These are phyloP conservation scores for Cladochytrium replicatum DNA, from an alignment of 192 early-diverging fungal species.

Conservation along the genomic window DNA sequence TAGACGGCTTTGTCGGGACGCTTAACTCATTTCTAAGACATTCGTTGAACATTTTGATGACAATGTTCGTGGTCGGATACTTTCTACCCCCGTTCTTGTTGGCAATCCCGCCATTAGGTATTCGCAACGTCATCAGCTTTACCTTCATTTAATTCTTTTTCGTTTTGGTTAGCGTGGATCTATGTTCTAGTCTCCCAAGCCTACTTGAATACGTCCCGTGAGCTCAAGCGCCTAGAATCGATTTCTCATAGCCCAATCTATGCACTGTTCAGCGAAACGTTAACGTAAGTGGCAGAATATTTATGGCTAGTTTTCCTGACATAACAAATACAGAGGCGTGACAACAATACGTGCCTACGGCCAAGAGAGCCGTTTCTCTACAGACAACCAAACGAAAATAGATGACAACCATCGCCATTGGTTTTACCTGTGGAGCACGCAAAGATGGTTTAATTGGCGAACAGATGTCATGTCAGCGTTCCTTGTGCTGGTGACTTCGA, in stretches of 20 bases:
- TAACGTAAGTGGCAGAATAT: no score
- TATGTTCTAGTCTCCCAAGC: constrained; percentile 51
- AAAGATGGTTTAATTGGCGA: constrained; percentile 27
- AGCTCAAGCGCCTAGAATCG: constrained; percentile 78
- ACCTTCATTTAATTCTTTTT: background rate
- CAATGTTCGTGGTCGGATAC: constrained; percentile 8
- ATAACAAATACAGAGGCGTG: constrained; percentile 19
- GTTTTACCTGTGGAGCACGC: constrained; percentile 73
- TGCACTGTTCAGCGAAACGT: constrained; percentile 69
- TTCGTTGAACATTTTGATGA: constrained; percentile 6
- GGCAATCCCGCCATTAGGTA: constrained; percentile 41
- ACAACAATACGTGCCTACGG: constrained; percentile 30
- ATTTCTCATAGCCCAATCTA: constrained; percentile 62
- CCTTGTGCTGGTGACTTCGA: background rate
- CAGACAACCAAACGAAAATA: constrained; percentile 18
- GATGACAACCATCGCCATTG: constrained; percentile 70
- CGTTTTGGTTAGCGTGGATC: constrained; percentile 5
- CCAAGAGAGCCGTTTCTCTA: constrained; percentile 13
- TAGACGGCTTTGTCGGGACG: constrained; percentile 9
- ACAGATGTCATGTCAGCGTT: constrained; percentile 8
- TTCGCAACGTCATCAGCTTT: background rate
- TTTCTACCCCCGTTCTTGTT: constrained; percentile 61
- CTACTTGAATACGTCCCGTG: constrained; percentile 72
- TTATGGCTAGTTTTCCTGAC: no score
- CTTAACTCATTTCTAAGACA: constrained; percentile 12